Percentiles rank a stretch among this genome's conserved stretches.
These are phyloP conservation scores for Pichia rugopelliculosa DNA, from an alignment of 805 yeast genomes.

Conservation along the genomic window DNA sequence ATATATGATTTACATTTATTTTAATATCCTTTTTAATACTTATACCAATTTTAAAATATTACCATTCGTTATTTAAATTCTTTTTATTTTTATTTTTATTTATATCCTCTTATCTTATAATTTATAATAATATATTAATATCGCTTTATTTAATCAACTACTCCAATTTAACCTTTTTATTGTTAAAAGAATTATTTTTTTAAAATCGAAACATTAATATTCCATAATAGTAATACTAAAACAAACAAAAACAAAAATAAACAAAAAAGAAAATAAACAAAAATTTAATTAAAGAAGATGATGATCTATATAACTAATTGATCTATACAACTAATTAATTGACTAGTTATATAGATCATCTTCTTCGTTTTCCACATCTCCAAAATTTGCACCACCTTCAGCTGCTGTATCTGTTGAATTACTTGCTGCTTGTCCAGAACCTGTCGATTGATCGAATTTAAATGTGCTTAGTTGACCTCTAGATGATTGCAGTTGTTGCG, in stretches of 20 bases:
- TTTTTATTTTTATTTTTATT: neutral
- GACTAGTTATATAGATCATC: constrained; percentile 35
- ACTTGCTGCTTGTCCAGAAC: constrained; percentile 1
- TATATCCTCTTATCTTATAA: neutral
- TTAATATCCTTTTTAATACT: neutral
- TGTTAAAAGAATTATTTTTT: too few species aligned
- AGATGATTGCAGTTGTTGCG: constrained; percentile 91
- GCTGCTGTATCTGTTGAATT: constrained; percentile 29
- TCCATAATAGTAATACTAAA: neutral
- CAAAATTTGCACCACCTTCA: constrained; percentile 39
- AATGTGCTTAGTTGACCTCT: constrained; percentile 93
- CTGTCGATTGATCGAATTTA: constrained; percentile 48
- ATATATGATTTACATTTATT: neutral
- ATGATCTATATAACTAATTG: too few species aligned
- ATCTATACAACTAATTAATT: too few species aligned
- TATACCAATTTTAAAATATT: neutral
- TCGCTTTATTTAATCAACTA: neutral
- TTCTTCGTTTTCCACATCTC: constrained; percentile 42
- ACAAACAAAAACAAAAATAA: neutral
- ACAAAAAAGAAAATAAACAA: neutral
- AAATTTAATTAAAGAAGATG: neutral
- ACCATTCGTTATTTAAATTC: neutral
- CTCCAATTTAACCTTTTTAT: too few species aligned
- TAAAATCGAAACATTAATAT: neutral
- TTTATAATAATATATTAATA: neutral